Percentiles rank a stretch among this genome's conserved stretches.
These are phyloP conservation scores for Zangia roseola DNA, from an alignment of 768 basidiomycete genomes.

Conservation along the genomic window DNA sequence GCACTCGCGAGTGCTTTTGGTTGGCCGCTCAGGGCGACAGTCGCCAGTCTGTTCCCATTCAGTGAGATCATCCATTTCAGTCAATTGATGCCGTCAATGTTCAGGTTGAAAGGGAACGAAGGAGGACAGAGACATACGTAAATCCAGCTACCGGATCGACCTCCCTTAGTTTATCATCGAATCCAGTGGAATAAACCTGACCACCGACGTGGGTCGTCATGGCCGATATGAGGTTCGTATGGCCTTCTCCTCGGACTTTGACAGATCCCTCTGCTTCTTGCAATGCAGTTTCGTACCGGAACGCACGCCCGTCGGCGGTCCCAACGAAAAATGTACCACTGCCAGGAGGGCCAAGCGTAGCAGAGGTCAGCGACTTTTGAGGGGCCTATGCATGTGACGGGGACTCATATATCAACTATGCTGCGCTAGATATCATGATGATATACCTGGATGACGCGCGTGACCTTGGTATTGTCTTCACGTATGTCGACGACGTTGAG, in stretches of 20 bases:
- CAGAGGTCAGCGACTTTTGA: constrained; percentile 76
- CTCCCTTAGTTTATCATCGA: constrained; percentile 77
- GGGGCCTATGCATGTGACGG: constrained; percentile 52
- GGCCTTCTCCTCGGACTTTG: constrained; percentile 61
- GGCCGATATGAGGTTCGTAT: constrained; percentile 67
- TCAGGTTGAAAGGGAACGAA: not conserved
- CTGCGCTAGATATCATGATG: not conserved
- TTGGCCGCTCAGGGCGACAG: constrained; percentile 55
- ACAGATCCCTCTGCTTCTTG: constrained; percentile 18
- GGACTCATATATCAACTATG: not conserved
- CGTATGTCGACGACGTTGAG: constrained; percentile 83
- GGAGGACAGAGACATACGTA: constrained; percentile 26
- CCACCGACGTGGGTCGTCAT: constrained; percentile 48
- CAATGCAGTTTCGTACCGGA: constrained; percentile 52
- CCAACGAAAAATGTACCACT: constrained; percentile 74
- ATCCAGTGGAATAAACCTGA: constrained; percentile 70
- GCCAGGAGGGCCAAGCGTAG: constrained; percentile 37
- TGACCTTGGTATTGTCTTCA: constrained; percentile 51
- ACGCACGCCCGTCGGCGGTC: constrained; percentile 73
- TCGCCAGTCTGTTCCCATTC: constrained; percentile 43
- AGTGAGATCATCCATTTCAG: not conserved
- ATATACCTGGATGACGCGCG: constrained; percentile 60
- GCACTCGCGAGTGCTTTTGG: constrained; percentile 64
- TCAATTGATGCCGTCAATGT: not conserved
- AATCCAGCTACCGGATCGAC: constrained; percentile 41